Evolutionary conservation across 1,139 yeast species (phyloP).

Genomic region (Hansenula sp.): DNA sequence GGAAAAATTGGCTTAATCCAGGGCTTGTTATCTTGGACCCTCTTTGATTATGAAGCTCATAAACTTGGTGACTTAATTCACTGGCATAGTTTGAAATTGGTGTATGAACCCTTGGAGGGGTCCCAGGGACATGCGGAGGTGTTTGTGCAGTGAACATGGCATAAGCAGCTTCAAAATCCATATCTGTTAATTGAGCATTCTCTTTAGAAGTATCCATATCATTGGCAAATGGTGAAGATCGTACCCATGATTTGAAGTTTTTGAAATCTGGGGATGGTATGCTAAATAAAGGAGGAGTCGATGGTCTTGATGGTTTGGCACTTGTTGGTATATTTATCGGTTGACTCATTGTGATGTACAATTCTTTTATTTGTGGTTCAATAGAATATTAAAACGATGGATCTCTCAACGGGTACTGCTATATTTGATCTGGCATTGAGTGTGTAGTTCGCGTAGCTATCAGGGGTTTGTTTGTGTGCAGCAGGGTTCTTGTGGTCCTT

Average conservation of each 20-base stretch:
- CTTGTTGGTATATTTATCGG: background rate
- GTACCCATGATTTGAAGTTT: constrained; percentile 6
- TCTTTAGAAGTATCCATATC: background rate
- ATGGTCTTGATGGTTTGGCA: constrained; percentile 7
- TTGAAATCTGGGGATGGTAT: constrained; percentile 14
- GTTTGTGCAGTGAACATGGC: constrained; percentile 18
- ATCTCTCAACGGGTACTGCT: background rate
- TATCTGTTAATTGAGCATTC: constrained; percentile 11
- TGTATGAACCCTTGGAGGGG: background rate
- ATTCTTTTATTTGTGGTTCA: too few relatives aligned
- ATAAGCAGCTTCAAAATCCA: constrained; percentile 24
- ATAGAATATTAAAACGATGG: too few relatives aligned
- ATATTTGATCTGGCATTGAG: background rate
- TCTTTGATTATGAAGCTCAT: background rate
- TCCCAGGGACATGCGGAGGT: background rate
- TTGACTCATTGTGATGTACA: background rate
- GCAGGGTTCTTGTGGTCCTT: too few relatives aligned
- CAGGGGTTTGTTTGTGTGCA: too few relatives aligned
- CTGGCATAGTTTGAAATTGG: constrained; percentile 2
- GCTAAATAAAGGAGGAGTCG: constrained; percentile 12
- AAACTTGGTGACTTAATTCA: background rate
- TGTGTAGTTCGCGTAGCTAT: background rate
- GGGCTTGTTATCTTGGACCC: background rate
- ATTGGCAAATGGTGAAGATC: constrained; percentile 6
- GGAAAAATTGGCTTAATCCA: background rate